These are phyloP conservation scores for Cyclotella kingstonii DNA, from an alignment of 108 stramenopile species.

Conservation along the genomic window DNA sequence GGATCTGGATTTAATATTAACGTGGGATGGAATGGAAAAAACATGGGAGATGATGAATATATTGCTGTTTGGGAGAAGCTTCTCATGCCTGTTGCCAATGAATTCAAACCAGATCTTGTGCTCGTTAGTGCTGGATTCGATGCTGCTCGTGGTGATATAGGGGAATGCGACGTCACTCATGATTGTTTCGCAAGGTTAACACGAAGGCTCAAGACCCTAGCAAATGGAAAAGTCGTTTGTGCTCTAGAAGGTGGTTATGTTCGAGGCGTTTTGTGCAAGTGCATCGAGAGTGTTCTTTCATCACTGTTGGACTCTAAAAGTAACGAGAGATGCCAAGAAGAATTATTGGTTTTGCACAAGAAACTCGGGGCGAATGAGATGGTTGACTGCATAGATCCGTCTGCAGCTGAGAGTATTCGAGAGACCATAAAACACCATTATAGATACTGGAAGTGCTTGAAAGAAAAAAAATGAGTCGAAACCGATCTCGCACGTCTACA, in stretches of 20 bases:
- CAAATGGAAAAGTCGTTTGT: slow-evolving; percentile 45
- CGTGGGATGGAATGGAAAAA: slow-evolving; percentile 70
- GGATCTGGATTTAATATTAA: slow-evolving; percentile 75
- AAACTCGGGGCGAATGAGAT: slow-evolving; percentile 32
- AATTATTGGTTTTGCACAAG: slow-evolving; percentile 19
- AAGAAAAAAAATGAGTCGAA: background rate
- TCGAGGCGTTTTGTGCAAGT: slow-evolving; percentile 46
- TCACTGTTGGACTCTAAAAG: slow-evolving; percentile 33
- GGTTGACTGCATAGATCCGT: slow-evolving; percentile 38
- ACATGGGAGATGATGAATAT: slow-evolving; percentile 77
- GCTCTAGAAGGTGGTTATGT: slow-evolving; percentile 60
- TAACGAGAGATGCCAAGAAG: slow-evolving; percentile 25
- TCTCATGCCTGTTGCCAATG: slow-evolving; percentile 59
- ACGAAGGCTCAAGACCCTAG: slow-evolving; percentile 43
- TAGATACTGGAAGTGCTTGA: slow-evolving; percentile 51
- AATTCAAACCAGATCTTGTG: slow-evolving; percentile 71
- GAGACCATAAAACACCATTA: slow-evolving; percentile 39
- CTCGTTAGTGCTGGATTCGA: slow-evolving; percentile 88
- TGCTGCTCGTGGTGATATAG: slow-evolving; percentile 72
- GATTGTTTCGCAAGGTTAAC: slow-evolving; percentile 61
- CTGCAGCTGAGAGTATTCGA: slow-evolving; percentile 49
- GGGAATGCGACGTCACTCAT: slow-evolving; percentile 60
- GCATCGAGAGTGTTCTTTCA: slow-evolving; percentile 38
- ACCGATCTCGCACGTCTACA: too few species aligned
- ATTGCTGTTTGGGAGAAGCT: slow-evolving; percentile 51